Evolutionary conservation across 345 rosid genomes (phyloP).

Genomic region (Corymbia maculata): DNA sequence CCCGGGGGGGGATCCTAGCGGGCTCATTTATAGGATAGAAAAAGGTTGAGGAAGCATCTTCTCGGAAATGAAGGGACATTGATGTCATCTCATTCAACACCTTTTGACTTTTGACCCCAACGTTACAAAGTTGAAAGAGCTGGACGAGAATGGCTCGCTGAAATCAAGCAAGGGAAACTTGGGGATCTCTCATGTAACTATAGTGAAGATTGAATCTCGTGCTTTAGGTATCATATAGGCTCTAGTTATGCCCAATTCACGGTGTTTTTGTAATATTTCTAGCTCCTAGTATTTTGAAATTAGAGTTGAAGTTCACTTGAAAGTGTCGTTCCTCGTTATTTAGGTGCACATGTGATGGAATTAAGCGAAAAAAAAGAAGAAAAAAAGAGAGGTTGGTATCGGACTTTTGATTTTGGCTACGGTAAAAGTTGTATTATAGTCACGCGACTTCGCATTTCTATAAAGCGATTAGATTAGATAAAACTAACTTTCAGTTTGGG

Average conservation of each 20-base stretch:
- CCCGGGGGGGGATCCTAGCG: background rate
- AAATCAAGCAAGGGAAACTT: background rate
- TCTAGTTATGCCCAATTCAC: background rate
- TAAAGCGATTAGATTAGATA: background rate
- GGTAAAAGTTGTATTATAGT: background rate
- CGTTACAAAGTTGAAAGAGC: background rate
- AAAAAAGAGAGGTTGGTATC: background rate
- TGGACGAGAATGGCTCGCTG: background rate
- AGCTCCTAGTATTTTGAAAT: background rate
- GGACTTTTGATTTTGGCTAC: background rate
- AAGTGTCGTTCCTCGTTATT: background rate
- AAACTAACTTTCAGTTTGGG: background rate
- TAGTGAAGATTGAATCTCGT: background rate
- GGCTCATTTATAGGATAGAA: background rate
- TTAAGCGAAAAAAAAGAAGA: background rate
- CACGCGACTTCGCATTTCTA: background rate
- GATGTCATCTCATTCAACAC: background rate
- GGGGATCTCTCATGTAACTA: background rate
- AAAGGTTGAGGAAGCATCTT: background rate
- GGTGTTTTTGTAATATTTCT: background rate
- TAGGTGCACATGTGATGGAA: background rate
- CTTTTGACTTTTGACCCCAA: background rate
- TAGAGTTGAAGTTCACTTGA: background rate
- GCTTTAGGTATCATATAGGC: background rate
- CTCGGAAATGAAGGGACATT: background rate